Base-by-base conservation (phyloP, 148 eudicot genomes). In the Cornus florida region DNA sequence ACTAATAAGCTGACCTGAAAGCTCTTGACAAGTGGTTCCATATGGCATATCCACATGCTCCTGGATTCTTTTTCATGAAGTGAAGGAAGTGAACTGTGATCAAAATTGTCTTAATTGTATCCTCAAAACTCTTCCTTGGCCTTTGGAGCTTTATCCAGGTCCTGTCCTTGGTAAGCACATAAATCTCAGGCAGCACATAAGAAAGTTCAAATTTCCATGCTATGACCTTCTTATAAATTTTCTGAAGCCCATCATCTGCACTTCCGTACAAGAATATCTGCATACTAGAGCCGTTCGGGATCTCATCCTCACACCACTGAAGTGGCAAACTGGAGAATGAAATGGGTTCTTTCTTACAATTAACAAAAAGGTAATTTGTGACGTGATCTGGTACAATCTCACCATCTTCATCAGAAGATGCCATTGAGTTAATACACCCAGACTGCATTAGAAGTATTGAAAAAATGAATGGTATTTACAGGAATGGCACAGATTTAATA, bases 121-220 rank as follows among this genome's bases (percentile, higher is more conserved):
- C 69, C 84, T 81, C 86, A 79, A 77, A 92, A 59, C 90, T 32
- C 86, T 77, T 90, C 73, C 82, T 82, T 10, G 96, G 96, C 76
- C 71, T 86, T 57, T 83, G 83, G 82, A 94, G 92, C 79, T 83
- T 86, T 24, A 86, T 86, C 98, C 96, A 94, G 28, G n/a, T 39
- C n/a, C 78, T 78, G n/a, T 84, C 86, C 75, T 89, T 92, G 70
- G 88, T 80, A 77, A 90, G 87, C 74, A 88, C 84, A 68, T 82
- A 89, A 74, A 92, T 77, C 69, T 89, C 93, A 69, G 98, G 94
- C 77, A 76, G 78, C 32, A 68, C 84, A 84, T 70, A 87, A 3
- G 90, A 86, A 75, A 94, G 90, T 65, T 89, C 92, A 82, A 85
- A 89, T 70, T 83, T 92, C 98, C 98, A 92, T 2, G 88, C 92